phyloP scores from a whole-genome alignment of 176 grass and related monocot species.

The Eleusine indica region DNA sequence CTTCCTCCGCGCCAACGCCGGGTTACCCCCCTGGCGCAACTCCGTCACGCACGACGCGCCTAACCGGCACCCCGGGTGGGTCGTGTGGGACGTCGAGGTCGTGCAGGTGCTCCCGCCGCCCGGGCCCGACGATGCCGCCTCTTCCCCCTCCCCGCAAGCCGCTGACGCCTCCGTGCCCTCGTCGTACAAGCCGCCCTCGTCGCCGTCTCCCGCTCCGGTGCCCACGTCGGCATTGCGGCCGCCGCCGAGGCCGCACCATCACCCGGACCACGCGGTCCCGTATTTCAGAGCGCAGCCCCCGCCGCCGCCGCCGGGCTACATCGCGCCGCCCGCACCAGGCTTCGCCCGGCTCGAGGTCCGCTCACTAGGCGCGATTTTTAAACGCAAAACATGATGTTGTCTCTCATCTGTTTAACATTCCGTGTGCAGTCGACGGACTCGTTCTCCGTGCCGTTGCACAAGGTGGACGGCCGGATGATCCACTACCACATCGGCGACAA shows the following conservation, averaged over 20 bases:
- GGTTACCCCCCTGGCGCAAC: constrained; percentile 73
- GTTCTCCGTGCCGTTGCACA: constrained; percentile 49
- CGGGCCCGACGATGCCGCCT: background rate
- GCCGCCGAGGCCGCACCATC: background rate
- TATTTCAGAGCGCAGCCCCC: constrained; percentile 31
- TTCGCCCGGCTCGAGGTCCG: constrained; percentile 55
- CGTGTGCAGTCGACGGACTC: constrained; percentile 51
- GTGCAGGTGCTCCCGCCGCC: constrained; percentile 41
- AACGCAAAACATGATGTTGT: too few relatives aligned
- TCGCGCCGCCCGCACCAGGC: constrained; percentile 3
- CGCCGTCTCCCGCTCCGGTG: constrained; percentile 16
- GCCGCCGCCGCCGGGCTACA: constrained; percentile 35
- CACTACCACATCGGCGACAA: constrained; percentile 63
- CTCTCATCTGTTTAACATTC: too few relatives aligned
- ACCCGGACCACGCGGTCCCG: background rate
- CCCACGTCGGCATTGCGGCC: constrained; percentile 33
- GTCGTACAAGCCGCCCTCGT: constrained; percentile 13
- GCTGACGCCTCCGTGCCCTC: background rate
- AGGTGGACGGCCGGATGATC: constrained; percentile 66
- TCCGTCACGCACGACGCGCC: constrained; percentile 72
- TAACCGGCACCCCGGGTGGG: constrained; percentile 59
- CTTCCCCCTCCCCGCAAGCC: background rate
- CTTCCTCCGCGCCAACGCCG: constrained; percentile 71
- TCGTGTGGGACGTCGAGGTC: constrained; percentile 82
- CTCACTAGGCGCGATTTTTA: too few relatives aligned